Evolutionary conservation across 768 basidiomycete species (phyloP), one percentile per base, ranked within the genome.

Genomic region (Tulasnella sp.): DNA sequence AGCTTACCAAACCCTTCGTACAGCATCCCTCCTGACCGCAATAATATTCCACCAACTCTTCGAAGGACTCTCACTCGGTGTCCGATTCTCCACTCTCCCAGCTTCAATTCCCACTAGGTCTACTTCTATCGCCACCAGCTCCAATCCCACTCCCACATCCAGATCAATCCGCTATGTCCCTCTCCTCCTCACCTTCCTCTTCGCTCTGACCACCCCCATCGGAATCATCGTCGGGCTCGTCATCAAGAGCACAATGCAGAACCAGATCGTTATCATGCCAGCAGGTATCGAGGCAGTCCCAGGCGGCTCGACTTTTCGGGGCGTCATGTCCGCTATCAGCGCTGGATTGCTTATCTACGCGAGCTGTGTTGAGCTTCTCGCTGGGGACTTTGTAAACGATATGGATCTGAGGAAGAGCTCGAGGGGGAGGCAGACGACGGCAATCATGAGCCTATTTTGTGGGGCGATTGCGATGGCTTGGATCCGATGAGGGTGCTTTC

Each of bases 291-390:
- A 61, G 41, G 29, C 25, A 49, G 46, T 56, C 48, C 29, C 25
- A 34, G 27, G 21, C 29, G 41, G 25, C 17, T 9, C 27, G 3
- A 54, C 38, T 19, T 50, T 59, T 0, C 82, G 85, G 67, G 87
- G 87, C 21, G 66, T 89, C 45, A 82, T 89, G 83, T 83, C 81
- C 5, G 85, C 85, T n/a, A 74, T 88, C 30, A 87, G 84, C 0
- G 85, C 87, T 0, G 87, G 87, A 2, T 82, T 90, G 83, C 77
- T 91, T 50, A 87, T 84, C 46, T 90, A 89, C 65, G 87, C 84
- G 0, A 80, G 84, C 10, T 85, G 82, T 9, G 86, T 90, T 5
- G 88, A 90, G 75, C 90, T 91, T 84, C 78, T 91, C 53, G 87
- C 85, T 0, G 87, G 80, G 2, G 87, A 91, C 69, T 89, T 90